These are phyloP conservation scores for Stagonosporopsis vannaccii DNA, from an alignment of 2,329 filamentous ascomycete genomes.

Conservation along the genomic window DNA sequence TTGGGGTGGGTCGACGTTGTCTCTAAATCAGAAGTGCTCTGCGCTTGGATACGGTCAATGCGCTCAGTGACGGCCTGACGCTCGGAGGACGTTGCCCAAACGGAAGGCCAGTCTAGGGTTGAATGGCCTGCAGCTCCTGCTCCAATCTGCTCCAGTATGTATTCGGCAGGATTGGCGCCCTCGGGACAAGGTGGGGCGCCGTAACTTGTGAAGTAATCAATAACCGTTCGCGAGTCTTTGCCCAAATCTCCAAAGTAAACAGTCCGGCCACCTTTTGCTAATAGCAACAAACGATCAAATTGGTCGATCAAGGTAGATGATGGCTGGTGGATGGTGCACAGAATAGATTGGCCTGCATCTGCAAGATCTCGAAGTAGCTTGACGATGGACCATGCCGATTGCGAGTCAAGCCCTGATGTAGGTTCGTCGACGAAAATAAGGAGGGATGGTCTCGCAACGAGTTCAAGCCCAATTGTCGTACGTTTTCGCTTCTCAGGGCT, in stretches of 20 bases:
- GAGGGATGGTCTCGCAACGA: constrained; percentile 32
- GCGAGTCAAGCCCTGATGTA: constrained; percentile 81
- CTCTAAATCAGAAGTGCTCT: not conserved
- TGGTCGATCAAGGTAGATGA: constrained; percentile 89
- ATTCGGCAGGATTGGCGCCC: constrained; percentile 80
- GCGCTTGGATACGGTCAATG: not conserved
- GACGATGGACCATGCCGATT: constrained; percentile 85
- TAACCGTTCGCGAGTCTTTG: constrained; percentile 68
- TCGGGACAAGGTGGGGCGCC: constrained; percentile 67
- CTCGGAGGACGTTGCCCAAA: constrained; percentile 21
- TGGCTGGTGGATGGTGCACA: constrained; percentile 94
- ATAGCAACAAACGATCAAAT: constrained; percentile 79
- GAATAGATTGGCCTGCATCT: constrained; percentile 77
- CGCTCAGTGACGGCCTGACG: constrained; percentile 8
- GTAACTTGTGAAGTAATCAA: constrained; percentile 75
- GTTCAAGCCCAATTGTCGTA: constrained; percentile 63
- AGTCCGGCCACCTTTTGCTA: constrained; percentile 74
- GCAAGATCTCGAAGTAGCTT: constrained; percentile 85
- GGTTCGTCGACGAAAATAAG: constrained; percentile 62
- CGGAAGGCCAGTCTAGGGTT: constrained; percentile 20
- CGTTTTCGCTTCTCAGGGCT: constrained; percentile 66
- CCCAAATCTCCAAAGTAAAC: constrained; percentile 83
- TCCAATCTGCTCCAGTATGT: constrained; percentile 65
- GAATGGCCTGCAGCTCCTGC: constrained; percentile 1
- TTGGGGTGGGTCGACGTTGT: constrained; percentile 57